Percentiles rank a stretch among this genome's conserved stretches.
phyloP scores from a whole-genome alignment of 148 eudicot species.

The Rhododendron mucronatum region DNA sequence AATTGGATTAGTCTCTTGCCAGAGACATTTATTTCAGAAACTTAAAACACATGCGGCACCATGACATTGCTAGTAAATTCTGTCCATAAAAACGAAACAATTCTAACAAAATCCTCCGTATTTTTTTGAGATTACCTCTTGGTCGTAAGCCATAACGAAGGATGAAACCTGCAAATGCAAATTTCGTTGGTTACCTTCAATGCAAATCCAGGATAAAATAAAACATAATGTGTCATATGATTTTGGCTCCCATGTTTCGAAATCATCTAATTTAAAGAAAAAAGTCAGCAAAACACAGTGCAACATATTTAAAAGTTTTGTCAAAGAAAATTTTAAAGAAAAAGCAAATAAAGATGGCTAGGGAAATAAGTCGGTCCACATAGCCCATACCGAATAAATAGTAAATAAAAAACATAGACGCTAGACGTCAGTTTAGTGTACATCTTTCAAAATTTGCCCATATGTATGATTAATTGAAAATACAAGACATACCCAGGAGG shows the following conservation, averaged over 20 bases:
- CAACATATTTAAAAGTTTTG: not conserved
- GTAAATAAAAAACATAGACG: not conserved
- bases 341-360: not conserved
- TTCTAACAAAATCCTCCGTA: not conserved
- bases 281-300: not conserved
- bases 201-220: not conserved
- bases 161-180: not conserved
- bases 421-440: not conserved
- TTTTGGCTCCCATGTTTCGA: not conserved
- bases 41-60: not conserved
- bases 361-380: not conserved
- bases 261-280: not conserved
- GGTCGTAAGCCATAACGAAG: not conserved
- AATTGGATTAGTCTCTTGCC: not conserved
- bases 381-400: not conserved
- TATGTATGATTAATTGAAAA: no score
- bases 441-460: no score
- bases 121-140: not conserved
- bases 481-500: not conserved
- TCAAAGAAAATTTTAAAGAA: not conserved
- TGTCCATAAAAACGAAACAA: not conserved
- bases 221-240: not conserved
- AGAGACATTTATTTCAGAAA: not conserved
- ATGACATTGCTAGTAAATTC: not conserved
- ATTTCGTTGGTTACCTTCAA: not conserved